phyloP scores from a whole-genome alignment of 306 rosid genomes.

The Cucurbita pepo region DNA sequence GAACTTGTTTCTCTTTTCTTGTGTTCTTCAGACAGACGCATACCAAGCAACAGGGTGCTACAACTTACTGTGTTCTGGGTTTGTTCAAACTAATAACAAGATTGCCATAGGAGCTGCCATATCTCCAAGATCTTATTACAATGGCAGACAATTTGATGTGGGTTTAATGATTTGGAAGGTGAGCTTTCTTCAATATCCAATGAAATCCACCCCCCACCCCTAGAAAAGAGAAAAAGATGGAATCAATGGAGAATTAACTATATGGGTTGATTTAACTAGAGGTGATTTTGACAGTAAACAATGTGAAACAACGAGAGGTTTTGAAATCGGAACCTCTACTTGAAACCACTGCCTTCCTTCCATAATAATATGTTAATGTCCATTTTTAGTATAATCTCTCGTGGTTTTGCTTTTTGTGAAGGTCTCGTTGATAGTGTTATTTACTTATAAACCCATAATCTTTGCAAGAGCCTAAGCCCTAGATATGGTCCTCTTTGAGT shows the following conservation, averaged over 20 bases:
- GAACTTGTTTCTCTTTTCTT: not conserved
- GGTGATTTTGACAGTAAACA: not conserved
- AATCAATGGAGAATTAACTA: not conserved
- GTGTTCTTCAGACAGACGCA: slow-evolving; percentile 66
- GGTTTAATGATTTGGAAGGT: slow-evolving; percentile 98
- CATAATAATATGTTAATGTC: too few relatives aligned
- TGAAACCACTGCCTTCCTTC: too few relatives aligned
- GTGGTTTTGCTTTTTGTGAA: too few relatives aligned
- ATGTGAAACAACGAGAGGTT: not conserved
- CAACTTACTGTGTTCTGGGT: slow-evolving; percentile 90
- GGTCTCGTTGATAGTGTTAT: too few relatives aligned
- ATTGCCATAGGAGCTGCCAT: slow-evolving; percentile 98
- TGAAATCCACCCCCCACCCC: not conserved
- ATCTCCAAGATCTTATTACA: slow-evolving; percentile 68
- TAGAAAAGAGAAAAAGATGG: not conserved
- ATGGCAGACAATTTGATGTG: slow-evolving; percentile 84
- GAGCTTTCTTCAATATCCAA: slow-evolving; percentile 6
- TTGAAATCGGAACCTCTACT: too few relatives aligned
- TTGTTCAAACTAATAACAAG: slow-evolving; percentile 85
- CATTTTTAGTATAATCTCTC: too few relatives aligned
- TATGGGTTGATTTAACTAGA: not conserved
- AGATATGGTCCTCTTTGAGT: too few relatives aligned
- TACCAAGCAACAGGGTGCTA: slow-evolving; percentile 97
- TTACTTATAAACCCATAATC: too few relatives aligned
- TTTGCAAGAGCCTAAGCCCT: too few relatives aligned